Evolutionary conservation across 805 yeast genomes (phyloP).

Genomic region (Yamadazyma tumulicola): DNA sequence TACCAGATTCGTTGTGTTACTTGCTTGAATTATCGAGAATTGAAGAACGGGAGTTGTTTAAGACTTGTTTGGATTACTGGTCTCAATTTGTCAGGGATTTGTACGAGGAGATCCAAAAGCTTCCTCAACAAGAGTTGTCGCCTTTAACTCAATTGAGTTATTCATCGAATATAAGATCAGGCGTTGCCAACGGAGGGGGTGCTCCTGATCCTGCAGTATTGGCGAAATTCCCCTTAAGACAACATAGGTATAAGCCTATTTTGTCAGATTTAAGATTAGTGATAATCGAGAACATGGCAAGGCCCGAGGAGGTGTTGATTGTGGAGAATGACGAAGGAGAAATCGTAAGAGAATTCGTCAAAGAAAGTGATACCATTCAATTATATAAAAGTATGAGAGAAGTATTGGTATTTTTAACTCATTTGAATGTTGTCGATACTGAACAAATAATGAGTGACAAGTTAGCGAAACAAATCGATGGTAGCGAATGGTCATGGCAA

Average conservation of each 20-base stretch:
- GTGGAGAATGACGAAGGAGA: slow-evolving; percentile 99
- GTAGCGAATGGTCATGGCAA: slow-evolving; percentile 99
- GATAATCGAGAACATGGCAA: slow-evolving; percentile 96
- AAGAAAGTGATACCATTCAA: slow-evolving; percentile 95
- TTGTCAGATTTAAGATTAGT: slow-evolving; percentile 83
- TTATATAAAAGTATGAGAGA: slow-evolving; percentile 94
- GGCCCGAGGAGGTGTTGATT: slow-evolving; percentile 96
- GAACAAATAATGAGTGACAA: slow-evolving; percentile 91
- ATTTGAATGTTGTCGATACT: slow-evolving; percentile 89
- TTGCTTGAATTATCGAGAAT: slow-evolving; percentile 81
- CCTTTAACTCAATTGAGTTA: slow-evolving; percentile 71
- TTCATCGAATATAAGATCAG: slow-evolving; percentile 24
- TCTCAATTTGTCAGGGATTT: slow-evolving; percentile 75
- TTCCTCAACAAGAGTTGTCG: slow-evolving; percentile 68
- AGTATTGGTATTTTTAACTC: slow-evolving; percentile 91
- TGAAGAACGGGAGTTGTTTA: slow-evolving; percentile 94
- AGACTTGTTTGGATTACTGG: slow-evolving; percentile 96
- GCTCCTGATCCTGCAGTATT: slow-evolving; percentile 82
- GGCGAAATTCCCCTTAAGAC: slow-evolving; percentile 78
- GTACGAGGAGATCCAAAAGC: slow-evolving; percentile 78
- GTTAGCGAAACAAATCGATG: slow-evolving; percentile 89
- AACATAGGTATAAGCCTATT: slow-evolving; percentile 75
- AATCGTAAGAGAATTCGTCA: slow-evolving; percentile 94
- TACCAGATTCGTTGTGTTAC: slow-evolving; percentile 73
- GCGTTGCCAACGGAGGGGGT: slow-evolving; percentile 54